Base-by-base conservation (phyloP, 495 filamentous ascomycete genomes). In the Aspergillus haitiensis region DNA sequence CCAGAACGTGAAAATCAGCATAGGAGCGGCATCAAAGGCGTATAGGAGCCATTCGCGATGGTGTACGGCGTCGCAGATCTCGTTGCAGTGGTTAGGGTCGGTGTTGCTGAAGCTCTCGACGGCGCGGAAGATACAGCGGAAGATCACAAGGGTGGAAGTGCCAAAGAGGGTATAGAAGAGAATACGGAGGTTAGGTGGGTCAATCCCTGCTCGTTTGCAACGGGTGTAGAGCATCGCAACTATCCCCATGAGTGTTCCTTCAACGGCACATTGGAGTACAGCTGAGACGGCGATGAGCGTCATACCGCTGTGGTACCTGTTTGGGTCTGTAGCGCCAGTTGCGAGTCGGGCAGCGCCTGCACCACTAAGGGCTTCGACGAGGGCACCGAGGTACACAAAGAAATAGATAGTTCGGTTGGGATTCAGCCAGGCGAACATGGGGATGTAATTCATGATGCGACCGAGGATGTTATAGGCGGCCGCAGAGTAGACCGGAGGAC, bases 381-480 rank as follows among this genome's bases (percentile, higher is more conserved):
- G 13, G 32, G 49, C 39, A 15, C 56, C 56, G 40, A 59, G 39
- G 39, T 60, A 60, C 32, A 54, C 40, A 40, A 60, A 54, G 58
- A 54, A 60, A 34, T 32, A 21, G 49, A 60, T 50, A 16, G 77
- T 71, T 2, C 73, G 72, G 47, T 72, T 65, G 8, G 75, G 76
- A 52, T 76, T 68, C 9, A 80, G 60, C 2, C 74, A 70, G 27
- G 77, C 67, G 61, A 75, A 68, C 74, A 77, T 70, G 35, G 68
- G 75, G 27, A 80, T 67, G 52, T 74, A 75, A 63, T 76, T 65
- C 65, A 84, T 80, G n/a, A 85, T 52, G 5, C 82, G 76, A 0
- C 78, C 83, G 35, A 86, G 74, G 21, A 81, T 69, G 68, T 84
- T 86, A 66, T 85, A 85, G 12, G 83, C 81, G 0, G 82, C 78